Evolutionary conservation across 805 yeast species (phyloP).

Genomic region (Candida hispaniensis): DNA sequence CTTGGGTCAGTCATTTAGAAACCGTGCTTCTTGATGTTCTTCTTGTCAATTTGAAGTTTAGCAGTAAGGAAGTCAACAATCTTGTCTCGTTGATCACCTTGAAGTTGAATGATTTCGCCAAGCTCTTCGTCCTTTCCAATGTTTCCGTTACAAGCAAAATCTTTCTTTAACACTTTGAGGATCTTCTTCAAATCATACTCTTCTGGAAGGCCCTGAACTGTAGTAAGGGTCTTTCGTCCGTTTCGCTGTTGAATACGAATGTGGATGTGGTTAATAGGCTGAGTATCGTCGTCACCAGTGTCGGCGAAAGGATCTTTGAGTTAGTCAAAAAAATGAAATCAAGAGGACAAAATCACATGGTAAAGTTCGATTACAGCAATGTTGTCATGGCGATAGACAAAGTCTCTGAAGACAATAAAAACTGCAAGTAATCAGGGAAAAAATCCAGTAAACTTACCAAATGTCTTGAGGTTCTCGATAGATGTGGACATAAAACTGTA

Average conservation of each 20-base stretch:
- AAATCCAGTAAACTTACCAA: constrained; percentile 31
- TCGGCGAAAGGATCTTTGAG: constrained; percentile 96
- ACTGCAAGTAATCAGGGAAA: constrained; percentile 1
- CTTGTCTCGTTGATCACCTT: constrained; percentile 97
- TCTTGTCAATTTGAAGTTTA: constrained; percentile 83
- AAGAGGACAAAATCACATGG: no score
- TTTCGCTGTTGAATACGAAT: constrained; percentile 98
- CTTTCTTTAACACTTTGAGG: constrained; percentile 88
- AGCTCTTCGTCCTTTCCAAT: constrained; percentile 91
- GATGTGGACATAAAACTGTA: constrained; percentile 58
- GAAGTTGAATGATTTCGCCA: constrained; percentile 95
- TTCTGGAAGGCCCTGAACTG: constrained; percentile 93
- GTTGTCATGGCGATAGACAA: no score
- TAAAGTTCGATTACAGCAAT: no score
- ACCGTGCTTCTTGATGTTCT: constrained; percentile 96
- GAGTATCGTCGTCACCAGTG: constrained; percentile 98
- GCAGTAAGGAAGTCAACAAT: constrained; percentile 84
- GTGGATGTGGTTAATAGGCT: constrained; percentile 91
- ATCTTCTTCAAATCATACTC: constrained; percentile 94
- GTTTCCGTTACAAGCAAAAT: constrained; percentile 97
- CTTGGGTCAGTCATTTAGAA: constrained; percentile 41
- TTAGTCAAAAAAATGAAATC: no score
- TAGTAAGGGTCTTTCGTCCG: constrained; percentile 97
- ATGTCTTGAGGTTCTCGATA: constrained; percentile 56
- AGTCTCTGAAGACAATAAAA: constrained; percentile 1